These are phyloP conservation scores for Globisporangium perplexum DNA, from an alignment of 352 stramenopile genomes.

Conservation along the genomic window DNA sequence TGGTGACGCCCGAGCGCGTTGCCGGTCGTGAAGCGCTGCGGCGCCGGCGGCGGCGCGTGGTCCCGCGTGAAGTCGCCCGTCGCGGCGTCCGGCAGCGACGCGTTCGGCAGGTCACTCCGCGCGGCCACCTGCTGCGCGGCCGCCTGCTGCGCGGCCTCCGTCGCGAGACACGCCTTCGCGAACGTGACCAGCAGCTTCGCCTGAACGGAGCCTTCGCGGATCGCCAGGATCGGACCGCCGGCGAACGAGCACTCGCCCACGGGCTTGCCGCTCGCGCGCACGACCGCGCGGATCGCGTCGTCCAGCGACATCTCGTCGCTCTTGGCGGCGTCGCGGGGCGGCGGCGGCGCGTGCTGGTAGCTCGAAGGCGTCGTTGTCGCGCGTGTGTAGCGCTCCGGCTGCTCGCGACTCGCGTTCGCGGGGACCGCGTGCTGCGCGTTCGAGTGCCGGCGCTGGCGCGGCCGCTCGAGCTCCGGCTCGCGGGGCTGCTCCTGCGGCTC, in stretches of 20 bases:
- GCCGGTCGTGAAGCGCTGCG: conserved; percentile 5
- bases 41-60: conserved; percentile 8
- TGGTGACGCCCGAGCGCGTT: conserved; percentile 12
- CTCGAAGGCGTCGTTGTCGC: not conserved
- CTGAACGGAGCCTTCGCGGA: conserved; percentile 62
- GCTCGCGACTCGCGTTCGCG: not conserved
- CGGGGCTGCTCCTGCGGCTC: not conserved
- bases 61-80: conserved; percentile 14
- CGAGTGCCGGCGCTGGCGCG: conserved; percentile 10
- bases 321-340: conserved; percentile 4
- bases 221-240: conserved; percentile 44
- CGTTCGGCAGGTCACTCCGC: not conserved
- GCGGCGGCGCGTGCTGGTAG: not conserved
- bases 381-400: conserved; percentile 3
- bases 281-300: conserved; percentile 42
- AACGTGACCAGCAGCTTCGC: conserved; percentile 66
- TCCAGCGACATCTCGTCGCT: conserved; percentile 37
- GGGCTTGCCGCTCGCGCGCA: conserved; percentile 47
- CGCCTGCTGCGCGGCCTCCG: conserved; percentile 19
- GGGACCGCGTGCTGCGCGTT: conserved; percentile 1
- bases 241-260: conserved; percentile 62
- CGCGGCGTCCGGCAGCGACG: not conserved
- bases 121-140: not conserved
- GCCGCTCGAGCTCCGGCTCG: conserved; percentile 5
- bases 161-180: conserved; percentile 68